Evolutionary conservation across 305 asterid genomes (phyloP).

Genomic region (Monarda citriodora): DNA sequence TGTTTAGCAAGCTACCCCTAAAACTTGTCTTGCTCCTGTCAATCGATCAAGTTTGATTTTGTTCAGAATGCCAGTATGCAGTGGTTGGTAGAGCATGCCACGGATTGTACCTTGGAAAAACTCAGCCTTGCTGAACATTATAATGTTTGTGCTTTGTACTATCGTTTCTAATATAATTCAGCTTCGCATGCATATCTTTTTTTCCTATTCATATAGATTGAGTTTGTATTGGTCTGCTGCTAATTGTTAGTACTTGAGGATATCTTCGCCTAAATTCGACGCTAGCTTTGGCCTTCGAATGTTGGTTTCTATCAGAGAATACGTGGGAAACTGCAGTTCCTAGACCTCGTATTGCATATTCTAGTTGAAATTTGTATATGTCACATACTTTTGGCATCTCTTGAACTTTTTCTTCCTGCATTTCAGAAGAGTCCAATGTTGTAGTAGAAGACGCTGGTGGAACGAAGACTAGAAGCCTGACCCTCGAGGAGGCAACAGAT

Average conservation of each 20-base stretch:
- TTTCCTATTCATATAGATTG: too few relatives aligned
- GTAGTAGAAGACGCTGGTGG: slow-evolving; percentile 44
- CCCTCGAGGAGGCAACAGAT: slow-evolving; percentile 97
- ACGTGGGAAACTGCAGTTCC: neutral
- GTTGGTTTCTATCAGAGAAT: neutral
- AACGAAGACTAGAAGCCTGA: slow-evolving; percentile 59
- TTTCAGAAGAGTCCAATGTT: slow-evolving; percentile 74
- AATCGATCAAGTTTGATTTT: slow-evolving; percentile 9
- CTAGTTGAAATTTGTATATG: neutral
- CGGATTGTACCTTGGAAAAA: too few relatives aligned
- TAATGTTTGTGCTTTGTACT: neutral
- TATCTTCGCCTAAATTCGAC: too few relatives aligned
- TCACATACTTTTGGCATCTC: slow-evolving; percentile 12
- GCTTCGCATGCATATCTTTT: too few relatives aligned
- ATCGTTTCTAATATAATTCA: too few relatives aligned
- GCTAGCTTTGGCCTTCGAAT: too few relatives aligned
- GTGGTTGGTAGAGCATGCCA: too few relatives aligned
- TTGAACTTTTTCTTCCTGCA: neutral
- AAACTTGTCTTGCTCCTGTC: neutral
- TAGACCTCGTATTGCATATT: neutral
- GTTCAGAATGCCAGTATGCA: slow-evolving; percentile 4
- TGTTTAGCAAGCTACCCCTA: neutral
- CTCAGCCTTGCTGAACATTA: neutral
- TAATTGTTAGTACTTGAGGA: too few relatives aligned
- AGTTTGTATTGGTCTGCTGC: too few relatives aligned